A percentile compares a stretch with the other conserved stretches of the same genome.
Conservation (phyloP, 768 basidiomycete genomes). For the Agrocybe pediades region DNA sequence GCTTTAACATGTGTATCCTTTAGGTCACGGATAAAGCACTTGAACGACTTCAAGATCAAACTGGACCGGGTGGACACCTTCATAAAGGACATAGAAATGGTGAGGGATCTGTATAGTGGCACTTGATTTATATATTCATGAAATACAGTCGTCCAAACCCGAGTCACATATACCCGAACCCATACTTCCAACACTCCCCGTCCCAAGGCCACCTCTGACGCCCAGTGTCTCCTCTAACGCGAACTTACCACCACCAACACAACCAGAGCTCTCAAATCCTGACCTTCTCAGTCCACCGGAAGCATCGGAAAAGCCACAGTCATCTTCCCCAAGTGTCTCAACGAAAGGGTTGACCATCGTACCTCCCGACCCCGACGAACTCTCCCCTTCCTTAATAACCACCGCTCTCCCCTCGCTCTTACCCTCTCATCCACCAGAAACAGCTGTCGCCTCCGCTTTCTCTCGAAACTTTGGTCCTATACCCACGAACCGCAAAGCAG, state of each 20-base stretch:
- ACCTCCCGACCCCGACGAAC: constrained; percentile 21
- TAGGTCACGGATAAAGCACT: constrained; percentile 45
- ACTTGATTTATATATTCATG: constrained; percentile 34
- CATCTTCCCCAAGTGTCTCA: constrained; percentile 12
- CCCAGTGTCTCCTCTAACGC: background rate
- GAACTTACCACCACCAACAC: background rate
- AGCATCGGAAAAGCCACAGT: constrained; percentile 5
- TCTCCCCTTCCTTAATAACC: constrained; percentile 23
- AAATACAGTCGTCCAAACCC: constrained; percentile 29
- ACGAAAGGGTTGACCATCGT: constrained; percentile 19
- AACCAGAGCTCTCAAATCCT: background rate
- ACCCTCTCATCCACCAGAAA: constrained; percentile 20
- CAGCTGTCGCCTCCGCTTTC: constrained; percentile 16
- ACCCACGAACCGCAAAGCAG: constrained; percentile 12
- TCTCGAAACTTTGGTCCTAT: constrained; percentile 17
- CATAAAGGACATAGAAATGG: constrained; percentile 55
- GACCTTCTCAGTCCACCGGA: background rate
- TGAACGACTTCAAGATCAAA: constrained; percentile 47
- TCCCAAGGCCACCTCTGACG: constrained; percentile 34
- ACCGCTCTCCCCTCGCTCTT: constrained; percentile 24
- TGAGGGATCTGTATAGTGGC: constrained; percentile 24
- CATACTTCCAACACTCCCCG: constrained; percentile 56
- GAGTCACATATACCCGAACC: constrained; percentile 39
- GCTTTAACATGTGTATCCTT: background rate
- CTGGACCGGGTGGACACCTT: constrained; percentile 58